phyloP scores from a whole-genome alignment of 768 basidiomycete genomes.

The Serendipita sp. region DNA sequence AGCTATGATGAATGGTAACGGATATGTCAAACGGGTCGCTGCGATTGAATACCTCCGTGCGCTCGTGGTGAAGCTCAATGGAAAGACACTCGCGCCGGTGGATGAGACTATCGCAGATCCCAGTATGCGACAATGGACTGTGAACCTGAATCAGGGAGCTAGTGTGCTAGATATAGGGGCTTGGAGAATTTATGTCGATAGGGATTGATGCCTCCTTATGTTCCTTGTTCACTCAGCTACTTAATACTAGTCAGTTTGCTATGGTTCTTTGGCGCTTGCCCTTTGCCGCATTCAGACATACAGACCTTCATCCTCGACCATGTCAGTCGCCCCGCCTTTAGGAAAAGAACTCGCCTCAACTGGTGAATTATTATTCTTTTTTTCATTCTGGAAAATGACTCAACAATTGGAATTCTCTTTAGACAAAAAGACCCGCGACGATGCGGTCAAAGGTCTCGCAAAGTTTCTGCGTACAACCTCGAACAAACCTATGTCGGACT shows the following conservation, averaged over 20 bases:
- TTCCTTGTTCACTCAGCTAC: not conserved
- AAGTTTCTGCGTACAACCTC: conserved; percentile 57
- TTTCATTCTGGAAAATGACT: not conserved
- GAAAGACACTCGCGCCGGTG: conserved; percentile 20
- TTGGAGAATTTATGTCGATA: not conserved
- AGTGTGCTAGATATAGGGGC: conserved; percentile 56
- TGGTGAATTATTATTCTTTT: conserved; percentile 32
- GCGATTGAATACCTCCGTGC: conserved; percentile 30
- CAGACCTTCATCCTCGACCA: not conserved
- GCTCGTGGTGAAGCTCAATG: conserved; percentile 50
- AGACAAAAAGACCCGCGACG: conserved; percentile 90
- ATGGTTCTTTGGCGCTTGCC: not conserved
- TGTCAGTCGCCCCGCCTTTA: conserved; percentile 37
- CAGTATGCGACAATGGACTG: conserved; percentile 40
- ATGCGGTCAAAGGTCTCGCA: conserved; percentile 65
- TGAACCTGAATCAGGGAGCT: conserved; percentile 39
- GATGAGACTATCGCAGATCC: conserved; percentile 29
- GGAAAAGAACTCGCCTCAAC: conserved; percentile 88
- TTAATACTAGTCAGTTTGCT: not conserved
- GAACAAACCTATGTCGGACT: conserved; percentile 41
- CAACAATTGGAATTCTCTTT: not conserved
- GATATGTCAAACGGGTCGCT: conserved; percentile 24
- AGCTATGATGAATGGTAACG: conserved; percentile 19
- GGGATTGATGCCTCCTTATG: not conserved
- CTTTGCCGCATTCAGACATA: not conserved